phyloP scores from a whole-genome alignment of 768 basidiomycete genomes.

The Lyophyllum shimeji region DNA sequence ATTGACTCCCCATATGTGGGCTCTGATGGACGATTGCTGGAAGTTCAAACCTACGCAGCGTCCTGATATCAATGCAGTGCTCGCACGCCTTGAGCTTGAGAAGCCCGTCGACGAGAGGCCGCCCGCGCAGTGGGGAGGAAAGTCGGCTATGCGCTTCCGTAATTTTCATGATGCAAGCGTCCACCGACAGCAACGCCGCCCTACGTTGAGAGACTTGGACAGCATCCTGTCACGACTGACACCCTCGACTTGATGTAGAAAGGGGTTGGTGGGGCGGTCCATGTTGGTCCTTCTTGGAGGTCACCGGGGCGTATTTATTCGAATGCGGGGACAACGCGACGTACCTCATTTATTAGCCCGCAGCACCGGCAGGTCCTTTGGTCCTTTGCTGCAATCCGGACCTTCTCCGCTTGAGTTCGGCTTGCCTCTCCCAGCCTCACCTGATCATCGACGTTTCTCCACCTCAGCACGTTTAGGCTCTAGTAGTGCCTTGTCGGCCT shows the following conservation, averaged over 20 bases:
- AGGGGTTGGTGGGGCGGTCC: not conserved
- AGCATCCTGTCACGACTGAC: not conserved
- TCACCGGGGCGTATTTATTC: too few relatives aligned
- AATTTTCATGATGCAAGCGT: not conserved
- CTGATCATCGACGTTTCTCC: too few relatives aligned
- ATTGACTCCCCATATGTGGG: conserved; percentile 6
- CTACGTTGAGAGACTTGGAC: not conserved
- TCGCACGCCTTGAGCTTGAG: not conserved
- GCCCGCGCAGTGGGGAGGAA: conserved; percentile 2
- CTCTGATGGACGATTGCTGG: conserved; percentile 9
- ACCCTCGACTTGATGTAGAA: too few relatives aligned
- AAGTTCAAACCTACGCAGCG: not conserved
- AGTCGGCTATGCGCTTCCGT: conserved; percentile 5
- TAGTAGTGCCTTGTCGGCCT: too few relatives aligned
- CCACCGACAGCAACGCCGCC: not conserved
- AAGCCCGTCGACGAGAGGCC: not conserved
- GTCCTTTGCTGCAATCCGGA: too few relatives aligned
- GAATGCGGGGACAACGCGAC: too few relatives aligned
- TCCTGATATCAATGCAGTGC: conserved; percentile 2
- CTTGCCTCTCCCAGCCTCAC: too few relatives aligned
- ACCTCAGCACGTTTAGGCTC: too few relatives aligned
- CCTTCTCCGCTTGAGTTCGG: too few relatives aligned
- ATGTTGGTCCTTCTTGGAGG: not conserved
- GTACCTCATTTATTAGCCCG: too few relatives aligned
- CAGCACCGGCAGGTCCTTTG: too few relatives aligned